Evolutionary conservation across 2,329 filamentous ascomycete species (phyloP).

Genomic region (Xylaria digitata): DNA sequence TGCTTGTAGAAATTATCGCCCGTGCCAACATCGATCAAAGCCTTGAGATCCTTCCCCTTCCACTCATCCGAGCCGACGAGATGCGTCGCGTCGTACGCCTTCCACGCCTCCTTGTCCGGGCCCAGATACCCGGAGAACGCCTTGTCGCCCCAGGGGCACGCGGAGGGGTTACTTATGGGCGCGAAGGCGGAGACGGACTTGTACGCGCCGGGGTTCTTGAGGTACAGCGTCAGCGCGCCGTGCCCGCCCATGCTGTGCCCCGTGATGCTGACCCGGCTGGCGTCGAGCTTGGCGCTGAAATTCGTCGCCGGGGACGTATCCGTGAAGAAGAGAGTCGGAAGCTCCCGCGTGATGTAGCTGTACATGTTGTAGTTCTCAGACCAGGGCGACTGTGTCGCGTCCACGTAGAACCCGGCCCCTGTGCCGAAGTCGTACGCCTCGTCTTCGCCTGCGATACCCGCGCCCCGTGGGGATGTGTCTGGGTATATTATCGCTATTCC

Average conservation of each 20-base stretch:
- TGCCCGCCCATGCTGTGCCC: conserved; percentile 99
- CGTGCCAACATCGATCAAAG: conserved; percentile 91
- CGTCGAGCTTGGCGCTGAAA: conserved; percentile 70
- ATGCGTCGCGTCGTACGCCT: conserved; percentile 91
- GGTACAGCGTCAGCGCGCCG: conserved; percentile 89
- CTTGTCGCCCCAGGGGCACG: conserved; percentile 95
- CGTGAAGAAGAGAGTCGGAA: conserved; percentile 80
- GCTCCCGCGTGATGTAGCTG: conserved; percentile 87
- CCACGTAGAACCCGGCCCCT: conserved; percentile 93
- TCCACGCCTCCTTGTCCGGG: conserved; percentile 79
- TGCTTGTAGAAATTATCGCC: conserved; percentile 98
- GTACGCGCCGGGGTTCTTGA: conserved; percentile 92
- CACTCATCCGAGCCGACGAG: conserved; percentile 78
- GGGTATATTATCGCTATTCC: conserved; percentile 95
- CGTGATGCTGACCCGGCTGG: conserved; percentile 79
- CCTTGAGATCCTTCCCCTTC: conserved; percentile 71
- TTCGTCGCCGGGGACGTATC: conserved; percentile 47
- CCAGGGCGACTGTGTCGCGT: conserved; percentile 83
- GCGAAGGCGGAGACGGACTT: conserved; percentile 90
- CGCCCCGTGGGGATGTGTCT: conserved; percentile 90
- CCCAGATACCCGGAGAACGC: conserved; percentile 94
- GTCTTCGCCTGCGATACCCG: conserved; percentile 84
- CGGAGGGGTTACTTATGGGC: conserved; percentile 86
- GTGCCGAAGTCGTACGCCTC: conserved; percentile 92
- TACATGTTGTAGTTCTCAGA: conserved; percentile 90